Percentiles rank a stretch among this genome's conserved stretches.
These are phyloP conservation scores for Leccinum rimulosum DNA, from an alignment of 768 basidiomycete genomes.

Conservation along the genomic window DNA sequence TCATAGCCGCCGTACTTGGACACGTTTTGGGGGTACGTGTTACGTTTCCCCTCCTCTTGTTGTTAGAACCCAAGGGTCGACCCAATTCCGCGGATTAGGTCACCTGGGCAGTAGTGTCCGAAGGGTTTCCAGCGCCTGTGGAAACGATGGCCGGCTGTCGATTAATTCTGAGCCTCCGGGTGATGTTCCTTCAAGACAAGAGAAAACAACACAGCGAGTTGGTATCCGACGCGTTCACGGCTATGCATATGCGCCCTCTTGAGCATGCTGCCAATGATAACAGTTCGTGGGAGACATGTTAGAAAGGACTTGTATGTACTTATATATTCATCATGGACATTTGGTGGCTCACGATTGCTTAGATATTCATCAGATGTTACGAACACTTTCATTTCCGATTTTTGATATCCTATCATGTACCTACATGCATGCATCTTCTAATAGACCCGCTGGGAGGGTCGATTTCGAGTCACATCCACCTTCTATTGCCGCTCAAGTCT, in stretches of 20 bases:
- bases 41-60: too few species aligned
- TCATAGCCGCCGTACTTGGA: background rate
- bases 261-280: background rate
- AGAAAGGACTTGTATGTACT: background rate
- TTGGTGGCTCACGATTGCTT: background rate
- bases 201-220: background rate
- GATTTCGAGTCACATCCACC: background rate
- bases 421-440: background rate
- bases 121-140: conserved; percentile 3
- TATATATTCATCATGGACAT: background rate
- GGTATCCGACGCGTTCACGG: too few species aligned
- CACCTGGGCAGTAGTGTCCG: conserved; percentile 3
- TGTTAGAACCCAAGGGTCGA: background rate
- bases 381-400: background rate
- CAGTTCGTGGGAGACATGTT: background rate
- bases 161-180: background rate
- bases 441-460: background rate
- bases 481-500: background rate
- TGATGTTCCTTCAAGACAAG: conserved; percentile 3
- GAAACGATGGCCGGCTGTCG: background rate
- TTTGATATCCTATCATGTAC: background rate
- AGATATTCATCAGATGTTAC: background rate
- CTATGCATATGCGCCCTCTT: background rate
- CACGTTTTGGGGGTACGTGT: conserved; percentile 4
- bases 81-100: background rate